These are phyloP conservation scores for Gymnopilus junonius DNA, from an alignment of 768 basidiomycete species.

Conservation along the genomic window DNA sequence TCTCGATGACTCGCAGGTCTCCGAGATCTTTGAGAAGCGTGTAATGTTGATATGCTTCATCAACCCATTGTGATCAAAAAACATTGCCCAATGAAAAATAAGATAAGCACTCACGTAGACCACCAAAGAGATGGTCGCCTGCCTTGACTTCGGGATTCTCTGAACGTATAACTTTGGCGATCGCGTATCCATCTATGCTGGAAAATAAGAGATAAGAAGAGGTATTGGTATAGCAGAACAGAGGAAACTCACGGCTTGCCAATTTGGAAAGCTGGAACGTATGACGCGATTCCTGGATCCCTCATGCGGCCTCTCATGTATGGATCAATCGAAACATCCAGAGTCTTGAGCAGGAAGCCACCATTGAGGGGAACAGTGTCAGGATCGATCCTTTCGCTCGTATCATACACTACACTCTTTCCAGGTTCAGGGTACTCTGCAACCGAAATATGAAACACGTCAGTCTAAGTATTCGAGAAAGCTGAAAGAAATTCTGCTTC, in stretches of 20 bases:
- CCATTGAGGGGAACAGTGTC: slow-evolving; percentile 49
- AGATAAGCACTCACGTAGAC: slow-evolving; percentile 25
- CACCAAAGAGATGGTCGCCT: slow-evolving; percentile 47
- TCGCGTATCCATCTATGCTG: slow-evolving; percentile 39
- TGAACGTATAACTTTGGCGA: slow-evolving; percentile 50
- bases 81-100: neutral
- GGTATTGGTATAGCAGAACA: too few relatives aligned
- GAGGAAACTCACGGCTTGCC: slow-evolving; percentile 43
- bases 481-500: neutral
- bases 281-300: slow-evolving; percentile 27
- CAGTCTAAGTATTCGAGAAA: neutral
- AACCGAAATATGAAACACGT: neutral
- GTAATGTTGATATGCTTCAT: slow-evolving; percentile 51
- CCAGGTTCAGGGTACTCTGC: slow-evolving; percentile 47
- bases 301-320: slow-evolving; percentile 48
- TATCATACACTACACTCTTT: slow-evolving; percentile 50
- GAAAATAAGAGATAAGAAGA: neutral
- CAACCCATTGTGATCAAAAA: neutral
- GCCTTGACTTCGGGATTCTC: slow-evolving; percentile 35
- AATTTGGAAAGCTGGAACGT: slow-evolving; percentile 31
- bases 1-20: slow-evolving; percentile 35
- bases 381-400: slow-evolving; percentile 50
- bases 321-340: slow-evolving; percentile 49
- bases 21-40: slow-evolving; percentile 28
- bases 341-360: slow-evolving; percentile 52